Conservation (phyloP, 1,284 basidiomycete genomes). For the Leccinum ambiguum region DNA sequence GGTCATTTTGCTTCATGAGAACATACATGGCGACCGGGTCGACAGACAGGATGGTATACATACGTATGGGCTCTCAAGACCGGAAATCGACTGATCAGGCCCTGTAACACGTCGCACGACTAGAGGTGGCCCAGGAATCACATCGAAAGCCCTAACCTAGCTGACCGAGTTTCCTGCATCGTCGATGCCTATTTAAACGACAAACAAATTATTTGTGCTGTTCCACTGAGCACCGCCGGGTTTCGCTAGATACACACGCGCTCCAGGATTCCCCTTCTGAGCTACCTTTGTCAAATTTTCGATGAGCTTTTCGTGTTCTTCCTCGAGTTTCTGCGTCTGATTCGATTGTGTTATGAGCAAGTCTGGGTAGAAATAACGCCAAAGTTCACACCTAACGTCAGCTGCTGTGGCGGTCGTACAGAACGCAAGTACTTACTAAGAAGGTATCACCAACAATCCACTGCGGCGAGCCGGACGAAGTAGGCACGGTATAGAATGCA, state of each 20-base stretch:
- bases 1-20: no score
- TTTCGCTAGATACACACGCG: conserved; percentile 43
- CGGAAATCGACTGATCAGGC: no score
- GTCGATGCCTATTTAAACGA: conserved; percentile 67
- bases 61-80: no score
- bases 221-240: conserved; percentile 52
- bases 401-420: background rate
- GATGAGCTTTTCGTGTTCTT: conserved; percentile 12
- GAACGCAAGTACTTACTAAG: conserved; percentile 16
- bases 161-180: conserved; percentile 54
- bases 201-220: conserved; percentile 37
- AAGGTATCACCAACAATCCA: conserved; percentile 34
- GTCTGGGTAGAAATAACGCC: background rate
- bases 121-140: no score
- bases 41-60: no score
- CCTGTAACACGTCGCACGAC: no score
- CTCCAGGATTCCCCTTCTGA: conserved; percentile 8
- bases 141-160: conserved; percentile 42
- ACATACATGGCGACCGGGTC: no score
- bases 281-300: conserved; percentile 10
- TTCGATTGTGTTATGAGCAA: background rate
- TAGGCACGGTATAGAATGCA: conserved; percentile 28
- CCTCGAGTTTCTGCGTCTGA: conserved; percentile 11
- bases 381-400: conserved; percentile 10
- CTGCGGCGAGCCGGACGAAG: conserved; percentile 12